These are phyloP conservation scores for Sugiyamaella marilandica DNA, from an alignment of 805 yeast species.

Conservation along the genomic window DNA sequence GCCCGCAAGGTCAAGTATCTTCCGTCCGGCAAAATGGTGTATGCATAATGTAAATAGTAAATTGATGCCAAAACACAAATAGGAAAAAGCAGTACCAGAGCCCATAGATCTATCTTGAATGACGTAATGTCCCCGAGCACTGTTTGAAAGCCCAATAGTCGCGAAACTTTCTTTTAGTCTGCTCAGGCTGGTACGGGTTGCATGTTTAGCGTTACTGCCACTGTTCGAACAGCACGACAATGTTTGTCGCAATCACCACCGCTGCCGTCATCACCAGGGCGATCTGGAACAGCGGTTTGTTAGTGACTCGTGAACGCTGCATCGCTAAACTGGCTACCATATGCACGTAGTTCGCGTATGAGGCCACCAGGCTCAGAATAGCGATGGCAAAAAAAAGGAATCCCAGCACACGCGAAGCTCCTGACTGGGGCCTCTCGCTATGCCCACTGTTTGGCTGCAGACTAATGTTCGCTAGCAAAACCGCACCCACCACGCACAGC, in stretches of 20 bases:
- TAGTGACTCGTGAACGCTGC: conserved; percentile 21
- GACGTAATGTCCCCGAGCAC: too few species aligned
- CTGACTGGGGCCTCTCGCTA: neutral
- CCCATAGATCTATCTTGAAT: too few species aligned
- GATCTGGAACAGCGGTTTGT: conserved; percentile 10
- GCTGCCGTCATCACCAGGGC: conserved; percentile 17
- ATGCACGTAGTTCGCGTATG: conserved; percentile 25
- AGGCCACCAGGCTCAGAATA: conserved; percentile 17
- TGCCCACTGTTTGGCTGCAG: conserved; percentile 11
- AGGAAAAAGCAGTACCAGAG: too few species aligned
- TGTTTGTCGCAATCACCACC: conserved; percentile 20
- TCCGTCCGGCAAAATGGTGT: conserved; percentile 21
- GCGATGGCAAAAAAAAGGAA: conserved; percentile 21
- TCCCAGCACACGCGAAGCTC: conserved; percentile 12
- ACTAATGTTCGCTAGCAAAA: conserved; percentile 19
- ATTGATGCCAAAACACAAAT: neutral
- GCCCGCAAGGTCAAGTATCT: conserved; percentile 47
- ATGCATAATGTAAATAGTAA: conserved; percentile 17
- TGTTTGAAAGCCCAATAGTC: too few species aligned
- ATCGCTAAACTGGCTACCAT: conserved; percentile 18
- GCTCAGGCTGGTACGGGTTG: too few species aligned
- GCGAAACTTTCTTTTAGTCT: too few species aligned
- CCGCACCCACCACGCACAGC: conserved; percentile 26
- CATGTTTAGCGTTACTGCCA: neutral
- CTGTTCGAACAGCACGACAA: conserved; percentile 12